Base-by-base conservation (phyloP, 352 stramenopile genomes). In the Phytophthora ramorum region DNA sequence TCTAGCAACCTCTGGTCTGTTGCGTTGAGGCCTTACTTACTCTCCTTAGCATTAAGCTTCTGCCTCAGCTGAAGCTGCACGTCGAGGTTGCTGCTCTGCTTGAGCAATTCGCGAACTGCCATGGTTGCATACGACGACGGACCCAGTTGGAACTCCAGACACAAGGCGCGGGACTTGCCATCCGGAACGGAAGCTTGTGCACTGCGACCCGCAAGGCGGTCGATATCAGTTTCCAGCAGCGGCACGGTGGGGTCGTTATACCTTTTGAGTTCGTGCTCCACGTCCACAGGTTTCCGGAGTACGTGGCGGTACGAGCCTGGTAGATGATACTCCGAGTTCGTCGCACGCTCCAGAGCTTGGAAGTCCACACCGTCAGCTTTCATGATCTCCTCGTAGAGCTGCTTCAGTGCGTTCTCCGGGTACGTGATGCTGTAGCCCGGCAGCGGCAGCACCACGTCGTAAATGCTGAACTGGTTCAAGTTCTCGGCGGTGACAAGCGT, bases 371-470 rank as follows among this genome's bases (percentile, higher is more conserved):
- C 70, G 51, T 95, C 87, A 3, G 61, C 63, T 17, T 63, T 63
- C 43, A 93, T 56, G 24, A 94, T 79, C 47, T 88, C 74, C 3
- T 92, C 73, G 48, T 93, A 95, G 0, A 75, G 74, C 28, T 76
- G 46, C 28, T 93, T 89, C 26, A 97, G 75, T 0, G 66, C 70
- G 54, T 98, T 98, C 53, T 84, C 75, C 8, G 96, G 96, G 49
- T 96, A 95, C 34, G 62, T 63, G 51, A 98, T 90, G 66, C 92
- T 95, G 62, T 95, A 97, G 13, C 97, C 97, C 7, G 97, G 92
- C 14, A 99, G 80, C 20, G 97, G 97, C n/a, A 99, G 75, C 30
- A 99, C 96, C 41, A 99, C 89, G 67, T 99, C 97, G 54, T 91
- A 89, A 49, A 99, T 93, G 26, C 74, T 89, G 75, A 93, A 99